These are phyloP conservation scores for Hyaloscypha variabilis DNA, from an alignment of 495 filamentous ascomycete genomes.

Conservation along the genomic window DNA sequence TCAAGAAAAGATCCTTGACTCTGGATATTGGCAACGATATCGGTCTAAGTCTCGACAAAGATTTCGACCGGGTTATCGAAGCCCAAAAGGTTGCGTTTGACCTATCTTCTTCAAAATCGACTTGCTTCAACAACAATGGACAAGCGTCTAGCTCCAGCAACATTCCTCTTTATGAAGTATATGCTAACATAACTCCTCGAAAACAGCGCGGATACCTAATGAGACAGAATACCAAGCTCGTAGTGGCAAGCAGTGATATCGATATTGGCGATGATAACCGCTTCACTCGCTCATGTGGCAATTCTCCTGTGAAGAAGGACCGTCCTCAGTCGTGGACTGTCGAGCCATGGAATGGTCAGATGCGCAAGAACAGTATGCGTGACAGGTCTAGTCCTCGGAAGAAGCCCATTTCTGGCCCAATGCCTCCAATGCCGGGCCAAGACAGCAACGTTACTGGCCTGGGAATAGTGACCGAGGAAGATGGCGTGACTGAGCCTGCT, in stretches of 20 bases:
- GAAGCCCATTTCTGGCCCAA: slow-evolving; percentile 61
- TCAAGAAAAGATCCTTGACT: slow-evolving; percentile 59
- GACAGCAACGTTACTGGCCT: slow-evolving; percentile 73
- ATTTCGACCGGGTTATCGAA: slow-evolving; percentile 95
- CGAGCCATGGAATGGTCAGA: slow-evolving; percentile 90
- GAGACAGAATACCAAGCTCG: slow-evolving; percentile 97
- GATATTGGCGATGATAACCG: slow-evolving; percentile 58
- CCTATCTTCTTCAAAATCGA: slow-evolving; percentile 25
- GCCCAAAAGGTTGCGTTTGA: slow-evolving; percentile 86
- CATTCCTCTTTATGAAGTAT: slow-evolving; percentile 10
- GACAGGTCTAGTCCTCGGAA: slow-evolving; percentile 61
- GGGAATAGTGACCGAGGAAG: slow-evolving; percentile 58
- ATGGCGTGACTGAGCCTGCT: slow-evolving; percentile 54
- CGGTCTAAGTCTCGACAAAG: slow-evolving; percentile 82
- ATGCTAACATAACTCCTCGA: slow-evolving; percentile 59
- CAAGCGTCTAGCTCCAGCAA: slow-evolving; percentile 29
- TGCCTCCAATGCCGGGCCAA: slow-evolving; percentile 87
- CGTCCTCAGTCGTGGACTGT: slow-evolving; percentile 90
- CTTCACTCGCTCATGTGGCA: slow-evolving; percentile 65
- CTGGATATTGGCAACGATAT: slow-evolving; percentile 73
- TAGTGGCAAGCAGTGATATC: slow-evolving; percentile 74
- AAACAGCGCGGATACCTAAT: slow-evolving; percentile 97
- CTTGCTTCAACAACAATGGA: slow-evolving; percentile 21
- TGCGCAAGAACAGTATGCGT: slow-evolving; percentile 57
- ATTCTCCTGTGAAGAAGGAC: slow-evolving; percentile 71